Conservation (phyloP, 129 eudicot species). For the Helichrysum umbraculigerum region DNA sequence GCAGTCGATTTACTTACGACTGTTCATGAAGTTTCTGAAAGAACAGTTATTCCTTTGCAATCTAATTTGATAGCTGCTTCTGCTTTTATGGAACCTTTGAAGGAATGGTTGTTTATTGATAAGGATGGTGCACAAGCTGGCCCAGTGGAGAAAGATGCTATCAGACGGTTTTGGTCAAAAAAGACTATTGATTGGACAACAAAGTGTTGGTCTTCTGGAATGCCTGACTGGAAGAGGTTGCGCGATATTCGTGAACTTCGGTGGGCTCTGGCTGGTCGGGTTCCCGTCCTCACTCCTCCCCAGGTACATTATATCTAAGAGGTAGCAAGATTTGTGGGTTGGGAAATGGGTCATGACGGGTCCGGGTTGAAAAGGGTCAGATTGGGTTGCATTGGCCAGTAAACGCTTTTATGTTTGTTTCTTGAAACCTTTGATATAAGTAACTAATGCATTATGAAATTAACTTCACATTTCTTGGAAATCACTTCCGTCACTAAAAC, state of each 20-base stretch:
- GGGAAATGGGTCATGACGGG: neutral
- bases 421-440: neutral
- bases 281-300: conserved; percentile 83
- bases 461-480: neutral
- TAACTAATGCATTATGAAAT: neutral
- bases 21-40: conserved; percentile 92
- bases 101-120: conserved; percentile 80
- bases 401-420: neutral
- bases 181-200: conserved; percentile 93
- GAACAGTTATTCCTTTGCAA: conserved; percentile 95
- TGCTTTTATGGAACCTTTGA: conserved; percentile 94
- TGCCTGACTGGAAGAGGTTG: conserved; percentile 90
- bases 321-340: conserved; percentile 8
- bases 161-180: conserved; percentile 91
- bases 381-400: neutral
- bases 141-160: conserved; percentile 97
- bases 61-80: conserved; percentile 94
- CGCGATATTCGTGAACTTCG: conserved; percentile 98
- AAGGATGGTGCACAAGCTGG: conserved; percentile 84
- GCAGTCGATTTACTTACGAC: conserved; percentile 94
- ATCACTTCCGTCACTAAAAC: neutral
- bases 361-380: neutral
- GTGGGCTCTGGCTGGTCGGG: conserved; percentile 88
- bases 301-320: conserved; percentile 50
- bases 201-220: conserved; percentile 91